Percentiles rank a stretch among this genome's conserved stretches.
Evolutionary conservation across 1,139 yeast genomes (phyloP).

Genomic region (Suhomyces bribrorum): DNA sequence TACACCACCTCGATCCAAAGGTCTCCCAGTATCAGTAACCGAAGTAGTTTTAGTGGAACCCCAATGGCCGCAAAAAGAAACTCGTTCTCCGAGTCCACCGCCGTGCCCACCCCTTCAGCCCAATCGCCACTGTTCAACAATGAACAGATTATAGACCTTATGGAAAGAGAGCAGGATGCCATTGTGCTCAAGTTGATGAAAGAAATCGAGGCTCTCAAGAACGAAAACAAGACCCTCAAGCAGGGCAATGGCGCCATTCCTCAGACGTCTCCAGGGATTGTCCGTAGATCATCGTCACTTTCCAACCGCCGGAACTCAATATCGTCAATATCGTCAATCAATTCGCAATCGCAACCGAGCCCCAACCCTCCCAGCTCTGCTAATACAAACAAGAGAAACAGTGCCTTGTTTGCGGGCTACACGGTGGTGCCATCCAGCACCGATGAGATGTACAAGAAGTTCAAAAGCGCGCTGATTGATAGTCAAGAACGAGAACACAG

Average conservation of each 20-base stretch:
- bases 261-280: not conserved
- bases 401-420: slow-evolving; percentile 15
- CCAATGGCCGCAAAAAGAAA: slow-evolving; percentile 13
- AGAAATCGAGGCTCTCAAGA: slow-evolving; percentile 53
- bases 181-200: slow-evolving; percentile 59
- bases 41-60: slow-evolving; percentile 11
- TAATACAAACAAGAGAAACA: slow-evolving; percentile 14
- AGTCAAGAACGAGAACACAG: slow-evolving; percentile 13
- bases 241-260: slow-evolving; percentile 3
- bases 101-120: slow-evolving; percentile 3
- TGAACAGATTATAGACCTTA: slow-evolving; percentile 57
- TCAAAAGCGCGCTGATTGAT: slow-evolving; percentile 10
- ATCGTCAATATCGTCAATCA: slow-evolving; percentile 13
- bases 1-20: slow-evolving; percentile 16
- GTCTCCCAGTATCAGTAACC: slow-evolving; percentile 16
- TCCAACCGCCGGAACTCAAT: slow-evolving; percentile 18
- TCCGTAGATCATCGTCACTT: slow-evolving; percentile 17
- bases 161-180: slow-evolving; percentile 73
- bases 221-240: slow-evolving; percentile 46
- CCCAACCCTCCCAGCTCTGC: slow-evolving; percentile 4
- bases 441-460: slow-evolving; percentile 14
- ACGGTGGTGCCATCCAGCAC: slow-evolving; percentile 10
- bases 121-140: slow-evolving; percentile 8
- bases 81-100: slow-evolving; percentile 11
- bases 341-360: slow-evolving; percentile 9